Evolutionary conservation across 495 filamentous ascomycete species (phyloP), one percentile per base, ranked within the genome.

Genomic region (Polyplosphaeria fusca): DNA sequence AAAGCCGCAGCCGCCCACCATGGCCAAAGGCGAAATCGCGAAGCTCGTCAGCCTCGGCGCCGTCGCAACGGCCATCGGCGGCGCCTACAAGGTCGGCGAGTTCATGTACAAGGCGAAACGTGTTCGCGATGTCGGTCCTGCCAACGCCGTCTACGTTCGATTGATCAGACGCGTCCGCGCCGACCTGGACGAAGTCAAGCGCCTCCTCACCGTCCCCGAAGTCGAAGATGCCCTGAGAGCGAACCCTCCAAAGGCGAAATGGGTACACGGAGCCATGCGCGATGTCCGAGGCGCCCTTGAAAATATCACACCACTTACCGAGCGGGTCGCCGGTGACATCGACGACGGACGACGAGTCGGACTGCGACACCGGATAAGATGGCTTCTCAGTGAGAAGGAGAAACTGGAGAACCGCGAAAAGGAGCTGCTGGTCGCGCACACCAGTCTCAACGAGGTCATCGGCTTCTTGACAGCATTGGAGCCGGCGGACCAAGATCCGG

Each of bases 161-260:
- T 38, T 61, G n/a, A 61, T 61, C 58, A 49, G 27, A 14, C 58
- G 58, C 25, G 51, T 61, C 11, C 50, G 43, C 35, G 20, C 41
- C 58, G 58, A 61, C 37, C 58, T 61, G 35, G 58, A 61, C 58
- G 58, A 61, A 53, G 58, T 61, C 43, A 53, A 53, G 48, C 58
- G 58, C 18, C 58, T 61, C 16, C 58, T 61, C 37, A 55, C 58
- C 35, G 45, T 61, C 39, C 58, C 41, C 27, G 58, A 55, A 30
- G 38, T 61, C 44, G 28, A 61, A 19, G 44, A 49, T 20, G 58
- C 58, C 7, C 58, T 61, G 37, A 19, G 37, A 22, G 44, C 32
- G 26, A 61, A 61, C 35, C 30, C 14, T 1, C 41, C 42, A 4
- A 61, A 61, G 51, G 50, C 58, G 9, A 49, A 61, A 45, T 61